Evolutionary conservation across 2,329 filamentous ascomycete genomes (phyloP).

Genomic region (Beauveria australis): DNA sequence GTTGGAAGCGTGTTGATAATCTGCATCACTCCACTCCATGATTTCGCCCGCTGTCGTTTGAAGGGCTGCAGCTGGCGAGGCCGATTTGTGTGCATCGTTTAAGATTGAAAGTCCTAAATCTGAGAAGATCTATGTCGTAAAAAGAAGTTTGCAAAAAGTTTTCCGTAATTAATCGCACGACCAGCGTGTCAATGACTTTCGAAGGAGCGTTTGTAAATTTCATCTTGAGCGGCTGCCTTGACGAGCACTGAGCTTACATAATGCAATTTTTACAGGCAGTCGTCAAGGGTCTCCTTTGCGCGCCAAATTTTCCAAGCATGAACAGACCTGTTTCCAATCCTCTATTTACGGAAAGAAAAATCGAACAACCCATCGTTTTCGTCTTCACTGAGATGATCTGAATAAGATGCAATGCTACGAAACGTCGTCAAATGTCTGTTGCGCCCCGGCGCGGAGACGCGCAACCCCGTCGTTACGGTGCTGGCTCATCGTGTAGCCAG

Average conservation of each 20-base stretch:
- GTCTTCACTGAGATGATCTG: background rate
- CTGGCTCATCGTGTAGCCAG: constrained; percentile 7
- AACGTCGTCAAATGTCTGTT: constrained; percentile 21
- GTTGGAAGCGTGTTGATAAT: background rate
- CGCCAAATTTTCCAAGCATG: background rate
- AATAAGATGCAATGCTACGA: constrained; percentile 30
- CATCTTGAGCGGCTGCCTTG: background rate
- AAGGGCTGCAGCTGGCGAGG: background rate
- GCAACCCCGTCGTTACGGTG: constrained; percentile 5
- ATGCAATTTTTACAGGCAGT: background rate
- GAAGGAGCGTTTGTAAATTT: background rate
- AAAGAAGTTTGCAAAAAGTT: background rate
- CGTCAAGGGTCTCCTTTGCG: background rate
- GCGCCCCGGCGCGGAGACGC: constrained; percentile 13
- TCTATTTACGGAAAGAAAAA: background rate
- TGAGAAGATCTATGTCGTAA: no score
- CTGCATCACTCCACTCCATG: constrained; percentile 9
- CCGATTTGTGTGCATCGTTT: constrained; percentile 2
- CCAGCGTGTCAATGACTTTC: background rate
- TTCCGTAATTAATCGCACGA: background rate
- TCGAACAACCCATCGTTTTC: background rate
- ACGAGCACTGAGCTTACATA: constrained; percentile 2
- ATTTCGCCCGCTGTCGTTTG: constrained; percentile 6
- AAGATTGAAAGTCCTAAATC: background rate
- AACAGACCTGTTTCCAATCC: background rate